Evolutionary conservation across 73 alveolate genomes (phyloP), one percentile per base, ranked within the genome.

Genomic region (Halteria grandinella): DNA sequence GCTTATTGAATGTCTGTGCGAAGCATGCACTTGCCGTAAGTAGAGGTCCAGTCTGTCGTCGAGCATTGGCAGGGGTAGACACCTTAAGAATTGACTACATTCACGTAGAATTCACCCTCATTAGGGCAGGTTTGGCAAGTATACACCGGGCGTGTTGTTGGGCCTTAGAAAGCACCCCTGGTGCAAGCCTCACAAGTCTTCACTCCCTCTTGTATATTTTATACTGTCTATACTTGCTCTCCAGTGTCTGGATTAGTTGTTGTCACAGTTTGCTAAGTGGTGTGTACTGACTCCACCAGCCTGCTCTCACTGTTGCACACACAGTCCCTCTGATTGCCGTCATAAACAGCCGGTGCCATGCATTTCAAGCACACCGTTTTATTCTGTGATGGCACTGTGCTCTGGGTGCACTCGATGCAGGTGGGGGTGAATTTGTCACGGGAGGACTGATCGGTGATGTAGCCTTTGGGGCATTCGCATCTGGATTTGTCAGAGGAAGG

Each of bases 381-480:
- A 28, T 44, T 57, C 48, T 41, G 25, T 18, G 63, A 17, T 18
- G 59, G 48, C 50, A 60, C 54, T 8, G 36, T 31, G 24, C n/a
- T 53, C 74, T 55, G 53, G 20, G 24, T 29, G n/a, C 5, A 10
- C 44, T 21, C 1, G 29, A 41, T 1, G 36, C 84, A 71, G 11
- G 72, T 71, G 3, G 84, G 84, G 44, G 31, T 52, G 48, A 52
- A 71, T 3, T 71, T 20, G 36, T 53, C 41, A 8, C 2, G 14
- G 23, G 57, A 52, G 27, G 31, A 17, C 20, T 44, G 20, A 14
- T 21, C 74, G 1, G 3, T 27, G 23, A 31, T 41, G 33, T 5
- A 71, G 18, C 84, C 84, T n/a, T 15, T 47, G 24, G 4, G 53
- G 28, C 84, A 71, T 52, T 71, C 55, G 43, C 84, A 71, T n/a